Percentiles rank a stretch among this genome's conserved stretches.
phyloP scores from a whole-genome alignment of 2,329 filamentous ascomycete genomes.

The Penicillium sp. region DNA sequence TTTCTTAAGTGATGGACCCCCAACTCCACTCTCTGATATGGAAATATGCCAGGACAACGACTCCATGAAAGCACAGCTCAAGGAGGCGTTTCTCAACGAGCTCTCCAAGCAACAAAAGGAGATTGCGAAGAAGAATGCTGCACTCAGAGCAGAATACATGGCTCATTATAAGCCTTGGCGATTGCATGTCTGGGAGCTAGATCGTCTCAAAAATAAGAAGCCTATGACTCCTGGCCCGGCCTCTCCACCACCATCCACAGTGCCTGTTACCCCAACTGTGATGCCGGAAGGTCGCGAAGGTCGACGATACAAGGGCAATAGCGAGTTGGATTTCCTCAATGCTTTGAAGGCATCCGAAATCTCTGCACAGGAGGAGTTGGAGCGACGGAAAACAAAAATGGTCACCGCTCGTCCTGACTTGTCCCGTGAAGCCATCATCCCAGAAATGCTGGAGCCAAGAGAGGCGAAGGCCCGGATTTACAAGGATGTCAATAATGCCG shows the following conservation, averaged over 20 bases:
- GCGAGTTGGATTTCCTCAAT: slow-evolving; percentile 51
- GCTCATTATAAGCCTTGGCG: slow-evolving; percentile 48
- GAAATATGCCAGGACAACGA: slow-evolving; percentile 46
- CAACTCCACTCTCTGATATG: slow-evolving; percentile 46
- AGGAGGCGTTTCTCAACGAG: slow-evolving; percentile 38
- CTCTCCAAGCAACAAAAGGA: slow-evolving; percentile 42
- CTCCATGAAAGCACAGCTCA: slow-evolving; percentile 39
- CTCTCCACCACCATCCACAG: slow-evolving; percentile 35
- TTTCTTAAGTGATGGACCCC: slow-evolving; percentile 45
- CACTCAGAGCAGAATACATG: slow-evolving; percentile 42
- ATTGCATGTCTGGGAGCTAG: slow-evolving; percentile 42
- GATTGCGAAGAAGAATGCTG: slow-evolving; percentile 40
- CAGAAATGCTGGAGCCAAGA: slow-evolving; percentile 47
- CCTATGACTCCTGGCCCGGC: slow-evolving; percentile 38
- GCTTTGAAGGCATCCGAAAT: slow-evolving; percentile 50
- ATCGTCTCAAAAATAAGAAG: slow-evolving; percentile 42
- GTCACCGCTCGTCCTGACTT: slow-evolving; percentile 47
- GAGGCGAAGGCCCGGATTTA: slow-evolving; percentile 43
- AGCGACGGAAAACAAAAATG: slow-evolving; percentile 45
- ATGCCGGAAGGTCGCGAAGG: slow-evolving; percentile 38
- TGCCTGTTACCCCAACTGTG: slow-evolving; percentile 31
- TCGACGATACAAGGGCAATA: slow-evolving; percentile 49
- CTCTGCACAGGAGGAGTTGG: slow-evolving; percentile 49
- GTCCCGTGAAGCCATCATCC: slow-evolving; percentile 48
- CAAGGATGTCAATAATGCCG: slow-evolving; percentile 48